phyloP scores from a whole-genome alignment of 108 stramenopile species.

The Cyclotella baltica region DNA sequence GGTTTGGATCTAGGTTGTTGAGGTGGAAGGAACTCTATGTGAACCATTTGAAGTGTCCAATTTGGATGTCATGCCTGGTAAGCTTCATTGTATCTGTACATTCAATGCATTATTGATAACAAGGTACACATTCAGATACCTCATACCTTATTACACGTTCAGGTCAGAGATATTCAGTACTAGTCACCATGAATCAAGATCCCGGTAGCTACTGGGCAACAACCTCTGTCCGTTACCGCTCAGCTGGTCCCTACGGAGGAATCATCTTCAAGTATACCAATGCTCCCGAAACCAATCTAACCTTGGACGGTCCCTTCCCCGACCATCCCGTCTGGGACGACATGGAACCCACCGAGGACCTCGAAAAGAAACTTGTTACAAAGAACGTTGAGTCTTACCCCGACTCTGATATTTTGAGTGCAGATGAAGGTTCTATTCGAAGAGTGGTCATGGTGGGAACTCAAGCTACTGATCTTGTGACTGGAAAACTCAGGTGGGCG shows the following conservation, averaged over 20 bases:
- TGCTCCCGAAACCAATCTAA: conserved; percentile 23
- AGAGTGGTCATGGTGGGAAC: conserved; percentile 39
- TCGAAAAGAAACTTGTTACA: conserved; percentile 38
- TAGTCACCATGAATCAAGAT: conserved; percentile 46
- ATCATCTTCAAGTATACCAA: conserved; percentile 25
- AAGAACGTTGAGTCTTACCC: conserved; percentile 26
- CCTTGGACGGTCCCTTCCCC: conserved; percentile 26
- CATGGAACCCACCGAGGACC: conserved; percentile 17
- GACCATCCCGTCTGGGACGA: conserved; percentile 39
- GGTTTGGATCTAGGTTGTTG: no score
- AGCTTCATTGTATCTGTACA: no score
- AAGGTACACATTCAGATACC: no score
- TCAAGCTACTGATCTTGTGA: conserved; percentile 23
- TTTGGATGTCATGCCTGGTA: conserved; percentile 47
- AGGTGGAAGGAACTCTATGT: conserved; percentile 55
- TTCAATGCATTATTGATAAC: no score
- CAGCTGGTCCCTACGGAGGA: conserved; percentile 21
- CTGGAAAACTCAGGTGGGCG: conserved; percentile 32
- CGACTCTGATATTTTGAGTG: conserved; percentile 28
- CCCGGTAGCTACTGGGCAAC: conserved; percentile 46
- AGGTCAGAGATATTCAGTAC: conserved; percentile 49
- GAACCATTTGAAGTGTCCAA: conserved; percentile 43
- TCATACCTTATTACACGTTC: no score
- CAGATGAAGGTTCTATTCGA: conserved; percentile 30
- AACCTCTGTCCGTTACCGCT: conserved; percentile 38